A percentile compares a stretch with the other conserved stretches of the same genome.
Evolutionary conservation across 2,329 filamentous ascomycete genomes (phyloP).

Genomic region (Chaetothyriales sp.): DNA sequence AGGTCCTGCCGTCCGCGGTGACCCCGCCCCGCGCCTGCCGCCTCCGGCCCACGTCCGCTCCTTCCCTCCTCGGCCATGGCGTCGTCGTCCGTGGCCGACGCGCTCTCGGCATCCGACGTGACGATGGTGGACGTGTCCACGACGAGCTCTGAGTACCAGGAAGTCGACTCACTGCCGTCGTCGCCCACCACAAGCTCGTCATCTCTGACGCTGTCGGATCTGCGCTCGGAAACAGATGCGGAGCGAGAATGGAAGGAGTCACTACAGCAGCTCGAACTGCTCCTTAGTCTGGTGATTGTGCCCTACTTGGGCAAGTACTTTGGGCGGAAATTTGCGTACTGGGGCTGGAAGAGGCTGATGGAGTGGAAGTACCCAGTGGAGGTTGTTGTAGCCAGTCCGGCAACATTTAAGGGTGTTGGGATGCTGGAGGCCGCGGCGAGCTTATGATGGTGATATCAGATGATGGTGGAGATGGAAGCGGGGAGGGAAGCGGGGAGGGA

Average conservation of each 20-base stretch:
- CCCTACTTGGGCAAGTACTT: slow-evolving; percentile 92
- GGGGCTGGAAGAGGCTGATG: slow-evolving; percentile 92
- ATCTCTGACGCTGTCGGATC: slow-evolving; percentile 35
- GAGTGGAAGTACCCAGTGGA: slow-evolving; percentile 83
- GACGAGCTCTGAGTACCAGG: slow-evolving; percentile 22
- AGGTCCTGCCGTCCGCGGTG: not conserved
- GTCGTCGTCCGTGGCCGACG: slow-evolving; percentile 9
- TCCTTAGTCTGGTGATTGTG: slow-evolving; percentile 87
- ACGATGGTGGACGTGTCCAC: slow-evolving; percentile 28
- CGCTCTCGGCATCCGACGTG: slow-evolving; percentile 25
- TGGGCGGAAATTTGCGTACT: slow-evolving; percentile 88
- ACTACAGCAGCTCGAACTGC: slow-evolving; percentile 79
- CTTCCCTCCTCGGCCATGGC: not conserved
- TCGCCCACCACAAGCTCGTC: slow-evolving; percentile 36
- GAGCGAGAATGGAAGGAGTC: slow-evolving; percentile 92
- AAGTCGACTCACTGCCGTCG: slow-evolving; percentile 32
- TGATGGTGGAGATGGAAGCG: not conserved
- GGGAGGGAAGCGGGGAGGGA: not conserved
- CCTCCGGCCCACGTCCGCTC: not conserved
- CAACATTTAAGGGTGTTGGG: slow-evolving; percentile 49
- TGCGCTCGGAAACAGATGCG: slow-evolving; percentile 63
- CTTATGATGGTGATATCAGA: slow-evolving; percentile 19
- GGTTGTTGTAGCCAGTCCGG: slow-evolving; percentile 48
- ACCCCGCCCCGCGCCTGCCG: not conserved
- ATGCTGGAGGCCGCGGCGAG: slow-evolving; percentile 42